A percentile compares a stretch with the other conserved stretches of the same genome.
These are phyloP conservation scores for Rhododendron kiyosumense DNA, from an alignment of 148 eudicot species.

Conservation along the genomic window DNA sequence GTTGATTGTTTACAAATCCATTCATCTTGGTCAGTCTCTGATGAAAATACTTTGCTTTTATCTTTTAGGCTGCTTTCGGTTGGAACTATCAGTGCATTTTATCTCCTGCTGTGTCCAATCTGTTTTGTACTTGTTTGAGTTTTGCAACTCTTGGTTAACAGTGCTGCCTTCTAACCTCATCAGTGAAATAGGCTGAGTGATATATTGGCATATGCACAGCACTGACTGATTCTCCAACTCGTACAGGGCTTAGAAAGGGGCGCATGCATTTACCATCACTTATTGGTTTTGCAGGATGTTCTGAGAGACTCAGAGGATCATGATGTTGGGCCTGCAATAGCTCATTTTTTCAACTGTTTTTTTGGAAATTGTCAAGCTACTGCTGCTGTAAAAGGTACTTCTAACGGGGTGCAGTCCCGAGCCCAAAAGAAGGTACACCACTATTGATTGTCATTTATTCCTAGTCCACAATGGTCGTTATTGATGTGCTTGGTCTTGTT, in stretches of 20 bases:
- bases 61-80: background rate
- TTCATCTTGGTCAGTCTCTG: background rate
- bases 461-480: background rate
- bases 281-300: constrained; percentile 53
- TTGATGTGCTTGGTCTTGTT: background rate
- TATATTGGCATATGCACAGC: background rate
- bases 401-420: constrained; percentile 32
- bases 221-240: background rate
- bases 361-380: constrained; percentile 59
- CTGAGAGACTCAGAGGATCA: constrained; percentile 88
- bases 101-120: background rate
- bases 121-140: background rate
- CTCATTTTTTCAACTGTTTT: constrained; percentile 86
- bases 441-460: background rate
- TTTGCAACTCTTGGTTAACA: background rate
- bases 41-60: background rate
- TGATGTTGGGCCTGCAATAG: constrained; percentile 63
- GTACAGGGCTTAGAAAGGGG: background rate
- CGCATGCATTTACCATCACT: background rate
- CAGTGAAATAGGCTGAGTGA: background rate
- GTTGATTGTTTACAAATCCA: background rate
- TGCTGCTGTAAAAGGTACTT: constrained; percentile 35
- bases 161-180: background rate
- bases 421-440: constrained; percentile 62
- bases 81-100: background rate